Base-by-base conservation (phyloP, 1,284 basidiomycete genomes). In the Marasmius sp. region DNA sequence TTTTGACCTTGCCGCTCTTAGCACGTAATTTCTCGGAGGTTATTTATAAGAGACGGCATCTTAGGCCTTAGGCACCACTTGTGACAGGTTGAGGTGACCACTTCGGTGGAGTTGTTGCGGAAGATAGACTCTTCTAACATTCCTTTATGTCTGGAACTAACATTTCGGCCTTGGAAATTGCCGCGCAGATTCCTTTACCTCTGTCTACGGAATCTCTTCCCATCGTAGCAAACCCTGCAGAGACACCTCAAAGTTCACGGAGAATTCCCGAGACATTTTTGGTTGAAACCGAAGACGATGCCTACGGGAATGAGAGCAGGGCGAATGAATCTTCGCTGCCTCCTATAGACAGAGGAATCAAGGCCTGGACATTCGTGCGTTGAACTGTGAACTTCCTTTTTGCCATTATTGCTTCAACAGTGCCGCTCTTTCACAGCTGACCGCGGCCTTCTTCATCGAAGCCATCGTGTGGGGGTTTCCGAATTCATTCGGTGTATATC, bases 391-490 rank as follows among this genome's bases (percentile, higher is more conserved):
- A 18, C 36, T 18, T 36, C 16, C 36, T 12, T 33, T 47, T 57
- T 36, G 22, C 20, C 43, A 38, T 37, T 52, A 48, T 16, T 20
- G 7, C 48, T 34, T 20, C 33, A n/a, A 59, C n/a, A 12, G 14
- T 10, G 7, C 27, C 27, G 9, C 4, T 65, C 58, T 58, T 33
- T 27, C 65, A 12, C 64, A 77, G 71, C 69, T 78, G 4, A 64
- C 66, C 12, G 73, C 70, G 9, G 74, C 75, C 6, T 78, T 76
- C 61, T 39, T 74, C 33, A 71, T 78, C 7, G 75, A 79, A 59
- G 72, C 73, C 37, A 68, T 80, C 57, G 70, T 79, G 20, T 80
- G 77, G 78, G 76, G 77, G 7, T 72, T 77, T 52, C 76, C 76
- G 0, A 67, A 63, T 37, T 66, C 77, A 14, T 77, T 69, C 57